Conservation (phyloP, 108 stramenopile species). For the Cyclotella choctawhatcheeana region DNA sequence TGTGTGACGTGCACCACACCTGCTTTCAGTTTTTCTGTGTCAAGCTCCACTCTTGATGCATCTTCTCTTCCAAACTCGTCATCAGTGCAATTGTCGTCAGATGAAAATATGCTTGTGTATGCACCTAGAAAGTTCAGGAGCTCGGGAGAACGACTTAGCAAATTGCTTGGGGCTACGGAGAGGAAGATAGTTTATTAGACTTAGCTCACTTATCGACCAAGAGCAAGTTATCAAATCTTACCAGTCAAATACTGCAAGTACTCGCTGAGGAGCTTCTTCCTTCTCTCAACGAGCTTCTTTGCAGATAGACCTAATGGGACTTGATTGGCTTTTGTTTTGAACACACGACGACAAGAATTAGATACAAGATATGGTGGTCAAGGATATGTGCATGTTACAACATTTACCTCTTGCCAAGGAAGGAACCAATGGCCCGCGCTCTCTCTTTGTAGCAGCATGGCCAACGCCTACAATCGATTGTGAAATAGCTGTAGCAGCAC, state of each 20-base stretch:
- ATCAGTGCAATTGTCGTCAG: constrained; percentile 26
- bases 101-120: constrained; percentile 62
- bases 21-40: constrained; percentile 42
- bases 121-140: constrained; percentile 82
- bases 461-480: constrained; percentile 51
- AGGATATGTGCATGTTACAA: no score
- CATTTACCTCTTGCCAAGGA: no score
- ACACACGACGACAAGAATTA: no score
- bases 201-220: no score
- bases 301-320: constrained; percentile 64
- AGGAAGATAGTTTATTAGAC: no score
- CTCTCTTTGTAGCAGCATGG: constrained; percentile 33
- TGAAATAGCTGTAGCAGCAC: constrained; percentile 75
- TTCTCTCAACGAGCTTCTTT: constrained; percentile 64
- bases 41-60: constrained; percentile 37
- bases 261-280: constrained; percentile 71
- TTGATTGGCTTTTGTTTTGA: constrained; percentile 72
- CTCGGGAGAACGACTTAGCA: constrained; percentile 72
- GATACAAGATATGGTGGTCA: no score
- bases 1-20: constrained; percentile 39
- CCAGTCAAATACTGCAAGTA: constrained; percentile 72
- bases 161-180: constrained; percentile 47
- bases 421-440: constrained; percentile 69
- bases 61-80: constrained; percentile 48
- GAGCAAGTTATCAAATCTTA: no score